Evolutionary conservation across 176 grass and related monocot species (phyloP), one percentile per base, ranked within the genome.

Genomic region (Triticum aestivum): DNA sequence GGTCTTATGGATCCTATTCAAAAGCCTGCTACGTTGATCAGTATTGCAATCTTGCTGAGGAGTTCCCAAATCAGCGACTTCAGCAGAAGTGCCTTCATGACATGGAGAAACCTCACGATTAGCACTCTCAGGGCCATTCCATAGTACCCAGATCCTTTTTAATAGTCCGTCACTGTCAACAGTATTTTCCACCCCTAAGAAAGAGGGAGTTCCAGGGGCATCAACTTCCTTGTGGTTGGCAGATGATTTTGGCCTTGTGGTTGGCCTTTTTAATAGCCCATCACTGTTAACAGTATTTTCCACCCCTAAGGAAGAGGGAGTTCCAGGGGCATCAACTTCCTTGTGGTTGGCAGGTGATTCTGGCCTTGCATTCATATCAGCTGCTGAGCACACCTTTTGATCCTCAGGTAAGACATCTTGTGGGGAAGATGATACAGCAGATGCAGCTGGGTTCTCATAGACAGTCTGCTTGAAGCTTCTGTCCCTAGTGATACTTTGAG

Each of bases 101-200:
- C 74, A 59, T 79, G 59, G 84, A 85, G 88, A 78, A 82, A 78
- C 59, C 51, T 88, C 83, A 79, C 14, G 24, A 11, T 86, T 88
- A n/a, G 75, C 21, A 83, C 69, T 74, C n/a, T 86, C 67, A 5
- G 79, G 13, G 20, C 79, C 88, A n/a, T 82, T 88, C 83, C 83
- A 90, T 39, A 83, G 20, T 63, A 85, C 73, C 86, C 66, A 80
- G 69, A 90, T 86, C 88, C 83, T 90, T 88, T 88, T 82, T 56
- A 93, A 83, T 77, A 87, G 49, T 23, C 88, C 78, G 59, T 79
- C 59, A 54, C 88, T 74, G 68, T 56, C 68, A 80, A 18, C 79
- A 86, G 24, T 34, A 65, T 87, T 80, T 63, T 80, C 81, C 23
- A 79, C 11, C 47, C 23, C 76, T 54, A 77, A 84, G 45, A 80